These are phyloP conservation scores for Fagus crenata DNA, from an alignment of 306 rosid genomes.

Conservation along the genomic window DNA sequence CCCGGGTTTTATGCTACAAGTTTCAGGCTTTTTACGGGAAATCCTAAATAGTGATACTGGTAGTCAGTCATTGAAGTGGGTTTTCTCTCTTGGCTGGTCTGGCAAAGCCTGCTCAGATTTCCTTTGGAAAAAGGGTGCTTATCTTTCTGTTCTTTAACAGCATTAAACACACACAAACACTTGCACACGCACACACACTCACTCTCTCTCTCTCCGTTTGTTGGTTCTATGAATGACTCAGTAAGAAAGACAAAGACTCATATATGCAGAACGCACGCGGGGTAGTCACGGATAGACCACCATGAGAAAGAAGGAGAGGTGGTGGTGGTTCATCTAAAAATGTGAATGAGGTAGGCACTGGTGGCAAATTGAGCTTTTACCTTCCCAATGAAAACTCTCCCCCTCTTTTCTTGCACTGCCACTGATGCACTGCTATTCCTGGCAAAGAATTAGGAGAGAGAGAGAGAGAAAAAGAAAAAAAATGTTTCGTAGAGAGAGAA, in stretches of 20 bases:
- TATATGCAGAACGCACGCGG: conserved; percentile 22
- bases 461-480: conserved; percentile 23
- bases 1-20: conserved; percentile 89
- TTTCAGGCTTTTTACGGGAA: conserved; percentile 65
- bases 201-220: too few relatives aligned
- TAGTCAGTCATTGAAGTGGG: conserved; percentile 24
- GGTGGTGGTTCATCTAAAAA: neutral
- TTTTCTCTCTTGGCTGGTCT: conserved; percentile 34
- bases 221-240: neutral
- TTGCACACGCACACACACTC: neutral
- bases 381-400: conserved; percentile 96
- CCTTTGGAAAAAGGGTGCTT: conserved; percentile 40
- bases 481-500: conserved; percentile 9
- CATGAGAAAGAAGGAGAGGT: conserved; percentile 11
- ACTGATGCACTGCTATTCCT: conserved; percentile 74
- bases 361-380: conserved; percentile 50
- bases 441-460: conserved; percentile 43
- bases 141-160: conserved; percentile 20
- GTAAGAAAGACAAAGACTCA: conserved; percentile 6
- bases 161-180: conserved; percentile 1
- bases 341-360: conserved; percentile 17
- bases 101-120: conserved; percentile 44
- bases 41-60: conserved; percentile 52
- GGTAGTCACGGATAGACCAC: conserved; percentile 17
- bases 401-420: conserved; percentile 67